Base-by-base conservation (phyloP, 495 filamentous ascomycete genomes). In the Hypoxylon subgilvum region DNA sequence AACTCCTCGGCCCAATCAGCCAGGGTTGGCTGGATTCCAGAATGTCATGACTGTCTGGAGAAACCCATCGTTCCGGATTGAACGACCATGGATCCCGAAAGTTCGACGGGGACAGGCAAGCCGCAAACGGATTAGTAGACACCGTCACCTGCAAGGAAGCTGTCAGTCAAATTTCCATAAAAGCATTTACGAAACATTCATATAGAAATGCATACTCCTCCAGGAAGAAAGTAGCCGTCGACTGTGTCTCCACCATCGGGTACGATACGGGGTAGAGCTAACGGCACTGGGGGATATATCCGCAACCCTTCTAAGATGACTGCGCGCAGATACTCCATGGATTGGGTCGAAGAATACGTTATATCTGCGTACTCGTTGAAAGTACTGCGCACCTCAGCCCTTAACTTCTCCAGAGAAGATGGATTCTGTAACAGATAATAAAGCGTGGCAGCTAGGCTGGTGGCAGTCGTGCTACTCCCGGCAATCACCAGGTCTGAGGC, bases 401-500 rank as follows among this genome's bases (percentile, higher is more conserved):
- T 56, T 2, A 82, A 41, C 18, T 69, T 77, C n/a, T 58, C 19
- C 22, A 75, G 22, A 1, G 48, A 49, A 0, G 50, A 39, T 0
- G 73, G 69, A 34, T 71, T 67, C 3, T 46, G 65, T 4, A 76
- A 51, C 0, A 82, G 49, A 22, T 63, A 72, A 28, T 74, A 79
- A 0, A 73, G 70, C 3, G 67, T 55, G 2, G 68, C 72, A 3
- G 72, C 68, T 2, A 83, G 58, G 0, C 69, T 22, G 0, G 72
- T 76, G 0, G 79, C 76, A 0, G 76, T 80, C 0, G 79, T 82
- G 32, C 81, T 79, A 22, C 67, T 74, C 3, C 81, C 81, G 0
- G 79, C 80, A 16, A 74, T 60, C 5, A 70, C 52, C 4, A 67
- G 28, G 18, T 69, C 67, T 4, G 67, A 69, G 7, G 63, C 14